These are phyloP conservation scores for Alternaria arborescens DNA, from an alignment of 2,329 filamentous ascomycete species.

Conservation along the genomic window DNA sequence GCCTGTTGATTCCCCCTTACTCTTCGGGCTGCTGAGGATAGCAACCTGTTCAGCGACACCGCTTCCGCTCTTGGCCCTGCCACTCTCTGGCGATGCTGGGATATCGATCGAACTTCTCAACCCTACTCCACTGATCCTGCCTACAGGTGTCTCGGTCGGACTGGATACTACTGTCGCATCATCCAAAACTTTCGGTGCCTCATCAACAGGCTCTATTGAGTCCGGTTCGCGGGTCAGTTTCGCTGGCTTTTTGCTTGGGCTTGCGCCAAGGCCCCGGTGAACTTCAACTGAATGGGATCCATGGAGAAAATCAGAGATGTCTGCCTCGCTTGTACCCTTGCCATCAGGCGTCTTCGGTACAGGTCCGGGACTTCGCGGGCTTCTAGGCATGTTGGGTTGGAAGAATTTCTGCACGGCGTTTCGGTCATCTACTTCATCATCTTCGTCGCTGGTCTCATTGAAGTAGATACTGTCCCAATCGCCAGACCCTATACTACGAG, in stretches of 20 bases:
- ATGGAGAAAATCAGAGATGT: slow-evolving; percentile 51
- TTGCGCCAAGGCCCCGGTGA: slow-evolving; percentile 52
- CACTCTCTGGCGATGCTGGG: slow-evolving; percentile 26
- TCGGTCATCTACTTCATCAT: slow-evolving; percentile 55
- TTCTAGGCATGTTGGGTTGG: slow-evolving; percentile 36
- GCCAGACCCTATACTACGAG: slow-evolving; percentile 51
- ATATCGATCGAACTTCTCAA: slow-evolving; percentile 46
- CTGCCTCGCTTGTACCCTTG: slow-evolving; percentile 50
- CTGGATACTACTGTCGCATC: slow-evolving; percentile 26
- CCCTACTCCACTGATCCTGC: slow-evolving; percentile 39
- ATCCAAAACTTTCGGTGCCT: slow-evolving; percentile 20
- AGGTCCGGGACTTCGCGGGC: slow-evolving; percentile 21
- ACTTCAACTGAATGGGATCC: slow-evolving; percentile 38
- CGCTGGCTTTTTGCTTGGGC: slow-evolving; percentile 26
- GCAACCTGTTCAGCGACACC: slow-evolving; percentile 47
- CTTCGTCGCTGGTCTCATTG: slow-evolving; percentile 58
- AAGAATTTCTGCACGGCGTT: slow-evolving; percentile 48
- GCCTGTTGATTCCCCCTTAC: slow-evolving; percentile 10
- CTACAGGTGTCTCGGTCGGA: slow-evolving; percentile 33
- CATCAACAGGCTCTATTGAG: slow-evolving; percentile 39
- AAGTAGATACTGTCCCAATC: slow-evolving; percentile 61
- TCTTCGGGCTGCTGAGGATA: slow-evolving; percentile 35
- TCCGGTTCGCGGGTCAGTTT: slow-evolving; percentile 36
- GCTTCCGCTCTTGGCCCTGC: slow-evolving; percentile 32
- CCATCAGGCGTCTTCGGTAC: slow-evolving; percentile 30